phyloP scores from a whole-genome alignment of 352 stramenopile species.

The Pythium scleroteichum region DNA sequence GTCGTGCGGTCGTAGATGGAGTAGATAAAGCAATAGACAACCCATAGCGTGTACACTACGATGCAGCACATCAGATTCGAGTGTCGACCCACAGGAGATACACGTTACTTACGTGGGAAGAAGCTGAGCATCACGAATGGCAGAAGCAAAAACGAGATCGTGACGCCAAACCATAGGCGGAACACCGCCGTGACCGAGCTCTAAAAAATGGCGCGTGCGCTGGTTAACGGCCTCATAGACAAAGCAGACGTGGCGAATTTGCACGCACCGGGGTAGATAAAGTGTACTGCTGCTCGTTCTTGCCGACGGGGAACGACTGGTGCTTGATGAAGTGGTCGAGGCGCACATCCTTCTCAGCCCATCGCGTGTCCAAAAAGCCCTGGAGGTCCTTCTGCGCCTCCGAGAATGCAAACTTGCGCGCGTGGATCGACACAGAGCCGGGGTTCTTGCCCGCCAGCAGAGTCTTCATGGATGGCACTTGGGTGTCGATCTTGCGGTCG shows the following conservation, averaged over 20 bases:
- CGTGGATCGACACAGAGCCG: constrained; percentile 52
- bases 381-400: constrained; percentile 54
- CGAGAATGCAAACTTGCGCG: constrained; percentile 61
- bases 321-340: constrained; percentile 79
- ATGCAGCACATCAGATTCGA: neutral
- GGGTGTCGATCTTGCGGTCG: constrained; percentile 71
- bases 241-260: neutral
- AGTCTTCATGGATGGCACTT: constrained; percentile 83
- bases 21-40: constrained; percentile 83
- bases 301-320: constrained; percentile 44
- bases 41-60: constrained; percentile 76
- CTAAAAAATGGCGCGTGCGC: constrained; percentile 31
- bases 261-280: constrained; percentile 34
- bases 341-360: constrained; percentile 75
- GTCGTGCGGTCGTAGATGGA: constrained; percentile 83
- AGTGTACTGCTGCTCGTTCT: constrained; percentile 15
- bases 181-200: constrained; percentile 65
- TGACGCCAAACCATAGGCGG: constrained; percentile 72
- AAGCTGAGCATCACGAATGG: constrained; percentile 80
- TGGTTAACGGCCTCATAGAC: constrained; percentile 2
- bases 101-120: constrained; percentile 60
- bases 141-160: constrained; percentile 59
- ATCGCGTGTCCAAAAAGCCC: constrained; percentile 67
- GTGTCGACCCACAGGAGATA: neutral
- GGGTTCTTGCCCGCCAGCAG: constrained; percentile 62